Evolutionary conservation across 1,284 basidiomycete species (phyloP), one percentile per base, ranked within the genome.

Genomic region (Cryptococcus sp.): DNA sequence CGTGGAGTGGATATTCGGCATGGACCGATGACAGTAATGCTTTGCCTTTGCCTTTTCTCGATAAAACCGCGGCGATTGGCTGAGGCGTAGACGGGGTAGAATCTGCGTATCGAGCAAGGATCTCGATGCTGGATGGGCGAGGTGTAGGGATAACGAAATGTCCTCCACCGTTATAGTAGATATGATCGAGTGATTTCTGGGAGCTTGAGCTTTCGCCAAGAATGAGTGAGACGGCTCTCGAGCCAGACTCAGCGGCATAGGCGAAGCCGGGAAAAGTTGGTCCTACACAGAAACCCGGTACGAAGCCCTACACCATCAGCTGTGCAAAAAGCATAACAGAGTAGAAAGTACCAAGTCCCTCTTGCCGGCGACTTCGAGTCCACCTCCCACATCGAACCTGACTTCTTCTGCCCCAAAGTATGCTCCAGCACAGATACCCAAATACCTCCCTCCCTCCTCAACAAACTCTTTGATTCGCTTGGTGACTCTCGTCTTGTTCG

Each of bases 351-450:
- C 71, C 25, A 86, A 72, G 16, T 81, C 78, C 32, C 83, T 61
- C 31, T 73, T 67, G 1, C 80, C 81, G 0, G 68, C 57, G 9
- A 82, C 81, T 61, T 81, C 76, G 59, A 80, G 66, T 2, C 52
- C 52, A 1, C 78, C 77, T 18, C 78, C 80, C 9, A 73, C 56
- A 56, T 82, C 80, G 66, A 82, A 82, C 48, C 70, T 72, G 44
- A 81, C 76, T 44, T 69, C 61, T 5, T 52, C 53, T 5, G 77
- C 77, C 3, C 76, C 78, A 62, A 79, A 83, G 67, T 82, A 82
- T 1, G 79, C 81, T 4, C 82, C 81, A 3, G 82, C 83, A 50
- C 83, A 85, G 21, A 90, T 78, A 5, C 82, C 83, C 7, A 90
- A 70, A 56, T 83, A 83, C 25, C 74, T 73, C 3, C 92, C 92